Conservation (phyloP, 805 yeast species). For the Kluyveromyces starmeri region DNA sequence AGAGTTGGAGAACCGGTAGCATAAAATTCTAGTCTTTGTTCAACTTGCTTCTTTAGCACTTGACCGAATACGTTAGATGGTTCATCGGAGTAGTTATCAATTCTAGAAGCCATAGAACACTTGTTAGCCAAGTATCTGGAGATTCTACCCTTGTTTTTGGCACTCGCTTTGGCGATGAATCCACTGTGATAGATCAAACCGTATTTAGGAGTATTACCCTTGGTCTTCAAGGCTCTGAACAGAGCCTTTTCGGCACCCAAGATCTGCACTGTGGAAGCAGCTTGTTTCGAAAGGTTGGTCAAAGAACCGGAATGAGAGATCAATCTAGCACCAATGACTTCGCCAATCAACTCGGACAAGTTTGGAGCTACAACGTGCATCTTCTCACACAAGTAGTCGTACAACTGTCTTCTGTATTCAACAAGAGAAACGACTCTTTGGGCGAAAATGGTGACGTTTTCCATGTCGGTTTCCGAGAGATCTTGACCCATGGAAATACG, state of each 20-base stretch:
- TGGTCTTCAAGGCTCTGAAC: slow-evolving; percentile 96
- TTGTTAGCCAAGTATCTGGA: slow-evolving; percentile 98
- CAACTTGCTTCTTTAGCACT: slow-evolving; percentile 91
- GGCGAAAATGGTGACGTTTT: slow-evolving; percentile 83
- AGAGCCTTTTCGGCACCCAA: slow-evolving; percentile 98
- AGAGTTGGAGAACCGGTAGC: slow-evolving; percentile 95
- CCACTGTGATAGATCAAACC: slow-evolving; percentile 94
- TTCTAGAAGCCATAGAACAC: slow-evolving; percentile 98
- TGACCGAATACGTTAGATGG: slow-evolving; percentile 87
- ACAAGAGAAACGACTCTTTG: slow-evolving; percentile 85
- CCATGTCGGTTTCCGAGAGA: slow-evolving; percentile 89
- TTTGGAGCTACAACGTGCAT: slow-evolving; percentile 98
- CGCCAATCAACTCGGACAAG: slow-evolving; percentile 93
- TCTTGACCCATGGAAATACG: slow-evolving; percentile 99
- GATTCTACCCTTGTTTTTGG: slow-evolving; percentile 98
- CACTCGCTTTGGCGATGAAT: slow-evolving; percentile 85
- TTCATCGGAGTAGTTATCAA: slow-evolving; percentile 92
- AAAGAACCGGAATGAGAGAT: slow-evolving; percentile 98
- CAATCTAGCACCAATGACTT: slow-evolving; percentile 96
- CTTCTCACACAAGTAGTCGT: slow-evolving; percentile 82
- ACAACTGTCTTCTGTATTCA: slow-evolving; percentile 80
- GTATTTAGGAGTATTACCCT: slow-evolving; percentile 96
- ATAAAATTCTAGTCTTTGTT: slow-evolving; percentile 92
- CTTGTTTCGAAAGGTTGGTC: slow-evolving; percentile 93
- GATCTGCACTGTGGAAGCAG: slow-evolving; percentile 98